Evolutionary conservation across 257 asterid species (phyloP), one percentile per base, ranked within the genome.

Genomic region (Solanum etuberosum): DNA sequence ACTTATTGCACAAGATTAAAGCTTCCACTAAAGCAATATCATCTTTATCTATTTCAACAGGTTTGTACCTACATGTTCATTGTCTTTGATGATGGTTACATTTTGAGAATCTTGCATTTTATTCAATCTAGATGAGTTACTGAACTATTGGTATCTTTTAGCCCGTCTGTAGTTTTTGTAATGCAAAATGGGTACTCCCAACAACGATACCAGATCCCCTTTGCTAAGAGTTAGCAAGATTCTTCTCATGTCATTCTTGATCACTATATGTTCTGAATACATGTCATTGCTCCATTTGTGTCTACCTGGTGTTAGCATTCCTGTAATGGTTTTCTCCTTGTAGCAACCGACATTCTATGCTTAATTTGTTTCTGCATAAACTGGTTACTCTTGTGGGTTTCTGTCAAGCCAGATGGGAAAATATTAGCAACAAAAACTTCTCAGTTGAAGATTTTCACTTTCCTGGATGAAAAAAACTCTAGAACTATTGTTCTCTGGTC

Each of bases 361-460:
- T 76, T 40, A 40, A 40, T 40, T 76, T 76, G 61, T 46, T 46
- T 46, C 7, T 46, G 54, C 54, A 4, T 13, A 1, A 46, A 14
- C 54, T 46, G 14, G 27, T 23, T 76, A 57, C 61, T 68, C n/a
- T 42, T 67, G 29, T 35, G 32, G 48, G 61, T 11, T 29, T 89
- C 87, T 83, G 35, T 76, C 73, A 76, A 87, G 70, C 89, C 91
- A 96, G 98, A 95, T 91, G 98, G 98, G 90, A 94, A 89, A 81
- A 87, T 86, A 91, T 73, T 95, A 90, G 98, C 98, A 76, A 90
- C 98, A 74, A 98, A 95, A 5, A 93, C 95, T 15, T 94, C 93
- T 90, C 95, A 94, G 86, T 59, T 97, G 89, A 97, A 94, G 92
- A 91, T 97, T 84, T 90, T 94, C 92, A 93, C 90, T 89, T 91